A percentile compares a stretch with the other conserved stretches of the same genome.
These are phyloP conservation scores for Diplotaxis tenuifolia DNA, from an alignment of 345 rosid species.

Conservation along the genomic window DNA sequence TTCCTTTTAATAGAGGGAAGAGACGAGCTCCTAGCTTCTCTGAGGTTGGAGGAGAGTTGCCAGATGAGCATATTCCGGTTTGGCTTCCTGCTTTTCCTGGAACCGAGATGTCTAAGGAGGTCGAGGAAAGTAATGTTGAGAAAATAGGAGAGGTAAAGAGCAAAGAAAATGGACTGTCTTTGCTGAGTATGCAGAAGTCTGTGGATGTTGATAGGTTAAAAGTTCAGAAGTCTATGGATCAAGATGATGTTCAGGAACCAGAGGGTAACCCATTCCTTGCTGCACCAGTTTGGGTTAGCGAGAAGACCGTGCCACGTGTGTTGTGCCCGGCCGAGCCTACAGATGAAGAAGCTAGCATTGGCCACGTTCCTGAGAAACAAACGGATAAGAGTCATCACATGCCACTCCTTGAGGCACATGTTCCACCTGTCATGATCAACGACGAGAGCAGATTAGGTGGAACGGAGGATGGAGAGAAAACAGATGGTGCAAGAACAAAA, in stretches of 20 bases:
- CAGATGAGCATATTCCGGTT: conserved; percentile 64
- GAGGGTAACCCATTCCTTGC: conserved; percentile 69
- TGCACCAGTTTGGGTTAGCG: conserved; percentile 62
- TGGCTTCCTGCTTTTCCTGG: conserved; percentile 88
- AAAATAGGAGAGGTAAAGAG: conserved; percentile 34
- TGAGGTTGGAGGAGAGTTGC: conserved; percentile 62
- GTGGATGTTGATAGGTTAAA: conserved; percentile 44
- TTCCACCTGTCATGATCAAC: conserved; percentile 48
- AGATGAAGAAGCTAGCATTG: conserved; percentile 36
- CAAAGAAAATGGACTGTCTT: conserved; percentile 39
- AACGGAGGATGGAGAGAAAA: conserved; percentile 37
- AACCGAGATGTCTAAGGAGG: conserved; percentile 40
- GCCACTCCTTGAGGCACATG: conserved; percentile 48
- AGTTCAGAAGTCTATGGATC: conserved; percentile 43
- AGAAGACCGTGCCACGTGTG: conserved; percentile 55
- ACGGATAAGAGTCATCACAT: conserved; percentile 34
- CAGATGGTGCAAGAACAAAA: conserved; percentile 39
- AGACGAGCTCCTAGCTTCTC: conserved; percentile 51
- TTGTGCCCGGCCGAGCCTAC: conserved; percentile 47
- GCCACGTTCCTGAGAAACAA: conserved; percentile 38
- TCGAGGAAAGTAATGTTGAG: conserved; percentile 27
- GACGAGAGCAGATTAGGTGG: conserved; percentile 43
- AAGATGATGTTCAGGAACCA: conserved; percentile 35
- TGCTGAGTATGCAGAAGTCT: conserved; percentile 43
- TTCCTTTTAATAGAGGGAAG: conserved; percentile 59